phyloP scores from a whole-genome alignment of 805 yeast species.

The Candida morakotiae region DNA sequence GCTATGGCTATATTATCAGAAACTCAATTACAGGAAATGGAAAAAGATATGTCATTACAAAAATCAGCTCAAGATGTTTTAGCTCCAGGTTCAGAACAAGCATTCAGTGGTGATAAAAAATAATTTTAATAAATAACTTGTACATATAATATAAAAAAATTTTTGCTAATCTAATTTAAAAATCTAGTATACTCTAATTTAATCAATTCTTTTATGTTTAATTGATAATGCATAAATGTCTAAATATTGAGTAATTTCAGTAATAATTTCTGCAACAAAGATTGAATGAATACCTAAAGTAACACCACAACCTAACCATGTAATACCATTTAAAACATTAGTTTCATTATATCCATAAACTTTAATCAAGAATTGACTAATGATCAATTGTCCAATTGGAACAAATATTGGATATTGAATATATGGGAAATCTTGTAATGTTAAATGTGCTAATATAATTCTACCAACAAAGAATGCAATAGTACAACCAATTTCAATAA shows the following conservation, averaged over 20 bases:
- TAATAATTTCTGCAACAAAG: slow-evolving; percentile 73
- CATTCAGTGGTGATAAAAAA: slow-evolving; percentile 34
- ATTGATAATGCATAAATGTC: slow-evolving; percentile 84
- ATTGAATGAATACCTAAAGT: slow-evolving; percentile 64
- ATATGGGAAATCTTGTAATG: slow-evolving; percentile 73
- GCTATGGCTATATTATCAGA: slow-evolving; percentile 86
- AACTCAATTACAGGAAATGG: slow-evolving; percentile 91
- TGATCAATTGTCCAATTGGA: slow-evolving; percentile 48
- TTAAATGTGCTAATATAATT: slow-evolving; percentile 82
- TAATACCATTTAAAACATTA: slow-evolving; percentile 45
- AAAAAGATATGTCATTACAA: slow-evolving; percentile 82
- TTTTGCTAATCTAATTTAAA: not conserved
- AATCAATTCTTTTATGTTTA: slow-evolving; percentile 62
- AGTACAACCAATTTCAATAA: slow-evolving; percentile 67
- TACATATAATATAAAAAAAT: slow-evolving; percentile 1
- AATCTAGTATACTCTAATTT: not conserved
- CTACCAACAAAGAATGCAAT: slow-evolving; percentile 88
- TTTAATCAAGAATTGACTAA: slow-evolving; percentile 29
- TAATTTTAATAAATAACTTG: slow-evolving; percentile 10
- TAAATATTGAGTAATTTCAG: slow-evolving; percentile 72
- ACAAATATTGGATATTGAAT: slow-evolving; percentile 66
- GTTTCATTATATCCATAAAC: slow-evolving; percentile 37
- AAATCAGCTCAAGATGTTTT: slow-evolving; percentile 72
- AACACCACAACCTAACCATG: slow-evolving; percentile 65
- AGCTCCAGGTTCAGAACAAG: slow-evolving; percentile 61